Base-by-base conservation (phyloP, 805 yeast genomes). In the Metschnikowia koreensis region DNA sequence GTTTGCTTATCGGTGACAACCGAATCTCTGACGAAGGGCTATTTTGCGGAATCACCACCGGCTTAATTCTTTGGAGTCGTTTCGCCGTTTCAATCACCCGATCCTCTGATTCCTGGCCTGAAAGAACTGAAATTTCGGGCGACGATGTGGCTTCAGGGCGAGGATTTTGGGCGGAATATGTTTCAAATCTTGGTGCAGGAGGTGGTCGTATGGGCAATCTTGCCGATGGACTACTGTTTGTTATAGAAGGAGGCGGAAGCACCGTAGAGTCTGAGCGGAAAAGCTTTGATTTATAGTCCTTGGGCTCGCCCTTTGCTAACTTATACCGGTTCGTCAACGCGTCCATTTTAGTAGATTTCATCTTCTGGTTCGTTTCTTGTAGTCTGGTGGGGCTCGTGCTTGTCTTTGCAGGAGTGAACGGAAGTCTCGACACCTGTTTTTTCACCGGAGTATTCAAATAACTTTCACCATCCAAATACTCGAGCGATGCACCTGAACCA, bases 401-500 rank as follows among this genome's bases (percentile, higher is more conserved):
- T 9, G 51, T 46, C 3, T 74, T 70, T 2, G 47, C 44, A 3
- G 62, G 62, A 7, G 62, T 57, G 36, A 54, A 49, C 4, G 74
- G 70, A 4, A 51, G 34, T 2, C 48, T 38, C 10, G 52, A 41
- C 38, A 55, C 58, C 38, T 63, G 66, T 47, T 58, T 62, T 43
- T 73, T 72, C 26, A 71, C 58, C 2, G 77, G 77, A 1, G 77
- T 71, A 40, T 56, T 52, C 44, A 72, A 61, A 48, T 71, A 70
- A 43, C 68, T 66, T 27, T 42, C 39, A 8, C 47, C 49, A 31
- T 45, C 47, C 33, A 29, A 48, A 22, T 64, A 52, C 6, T 49
- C 52, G 9, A 49, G 52, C 11, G 46, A 29, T 12, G 42, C 52
- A 12, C 46, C 48, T 3, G 52, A 40, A 6, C 52, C 52, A 3